Percentiles rank a stretch among this genome's conserved stretches.
Evolutionary conservation across 306 rosid genomes (phyloP).

Genomic region (Corylus americana): DNA sequence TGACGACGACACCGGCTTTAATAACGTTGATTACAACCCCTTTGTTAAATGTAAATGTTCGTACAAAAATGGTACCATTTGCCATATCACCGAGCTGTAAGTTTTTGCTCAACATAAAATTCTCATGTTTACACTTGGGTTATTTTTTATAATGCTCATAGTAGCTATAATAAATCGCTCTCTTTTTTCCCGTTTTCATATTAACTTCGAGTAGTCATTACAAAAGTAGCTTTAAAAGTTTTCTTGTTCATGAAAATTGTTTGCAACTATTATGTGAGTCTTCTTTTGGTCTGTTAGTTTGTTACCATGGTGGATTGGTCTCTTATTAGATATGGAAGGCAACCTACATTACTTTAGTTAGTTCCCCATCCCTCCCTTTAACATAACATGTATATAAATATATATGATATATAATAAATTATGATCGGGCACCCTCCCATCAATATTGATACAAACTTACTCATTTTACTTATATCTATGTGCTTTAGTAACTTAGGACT

Average conservation of each 20-base stretch:
- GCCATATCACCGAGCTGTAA: conserved; percentile 69
- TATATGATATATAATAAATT: too few species aligned
- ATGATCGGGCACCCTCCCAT: too few species aligned
- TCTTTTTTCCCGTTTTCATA: not conserved
- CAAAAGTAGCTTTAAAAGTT: not conserved
- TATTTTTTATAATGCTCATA: not conserved
- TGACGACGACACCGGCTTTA: conserved; percentile 33
- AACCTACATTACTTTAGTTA: not conserved
- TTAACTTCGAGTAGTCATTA: not conserved
- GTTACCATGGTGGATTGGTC: not conserved
- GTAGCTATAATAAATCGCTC: not conserved
- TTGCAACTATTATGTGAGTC: not conserved
- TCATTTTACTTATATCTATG: not conserved
- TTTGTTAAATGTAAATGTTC: conserved; percentile 70
- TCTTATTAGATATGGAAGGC: not conserved
- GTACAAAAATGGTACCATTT: conserved; percentile 30
- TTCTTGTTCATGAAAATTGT: not conserved
- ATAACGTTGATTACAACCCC: conserved; percentile 21
- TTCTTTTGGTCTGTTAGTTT: not conserved
- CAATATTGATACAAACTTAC: too few species aligned
- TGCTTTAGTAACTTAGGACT: not conserved
- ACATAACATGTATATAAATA: not conserved
- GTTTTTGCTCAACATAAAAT: not conserved
- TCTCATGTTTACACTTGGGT: not conserved
- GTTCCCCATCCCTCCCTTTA: not conserved